Conservation (phyloP, 352 stramenopile genomes). For the Phytophthora colocasiae region DNA sequence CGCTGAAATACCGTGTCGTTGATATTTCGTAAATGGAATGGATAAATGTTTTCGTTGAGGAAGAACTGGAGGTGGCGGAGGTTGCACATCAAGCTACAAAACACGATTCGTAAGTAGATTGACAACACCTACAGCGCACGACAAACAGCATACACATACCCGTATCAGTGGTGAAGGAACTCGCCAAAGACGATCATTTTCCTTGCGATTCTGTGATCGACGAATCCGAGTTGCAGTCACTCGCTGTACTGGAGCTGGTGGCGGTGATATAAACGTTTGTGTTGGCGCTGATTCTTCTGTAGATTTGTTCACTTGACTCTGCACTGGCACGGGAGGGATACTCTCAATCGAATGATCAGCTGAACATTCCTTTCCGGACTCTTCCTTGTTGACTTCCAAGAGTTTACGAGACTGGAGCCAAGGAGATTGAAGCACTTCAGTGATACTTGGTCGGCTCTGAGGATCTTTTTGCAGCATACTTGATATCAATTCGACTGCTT, state of each 20-base stretch:
- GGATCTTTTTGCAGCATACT: constrained; percentile 41
- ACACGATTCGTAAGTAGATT: not conserved
- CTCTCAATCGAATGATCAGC: not conserved
- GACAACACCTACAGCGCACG: not conserved
- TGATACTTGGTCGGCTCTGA: constrained; percentile 17
- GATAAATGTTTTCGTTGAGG: not conserved
- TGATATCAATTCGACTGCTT: constrained; percentile 27
- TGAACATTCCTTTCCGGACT: not conserved
- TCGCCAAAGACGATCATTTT: not conserved
- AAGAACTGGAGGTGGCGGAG: constrained; percentile 5
- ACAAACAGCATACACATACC: constrained; percentile 2
- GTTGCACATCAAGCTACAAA: constrained; percentile 26
- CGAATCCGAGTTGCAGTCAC: not conserved
- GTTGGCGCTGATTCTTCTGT: not conserved
- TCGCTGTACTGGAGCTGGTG: constrained; percentile 1
- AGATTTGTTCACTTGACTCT: not conserved
- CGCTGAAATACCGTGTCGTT: no score
- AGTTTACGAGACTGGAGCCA: constrained; percentile 7
- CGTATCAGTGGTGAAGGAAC: constrained; percentile 13
- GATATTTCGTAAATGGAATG: no score
- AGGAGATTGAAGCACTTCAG: constrained; percentile 23
- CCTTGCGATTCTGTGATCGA: not conserved
- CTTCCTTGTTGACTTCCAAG: not conserved
- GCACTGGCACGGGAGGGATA: constrained; percentile 1
- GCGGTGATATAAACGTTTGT: not conserved